These are phyloP conservation scores for Tephrocybe sp. DNA, from an alignment of 768 basidiomycete species.

Conservation along the genomic window DNA sequence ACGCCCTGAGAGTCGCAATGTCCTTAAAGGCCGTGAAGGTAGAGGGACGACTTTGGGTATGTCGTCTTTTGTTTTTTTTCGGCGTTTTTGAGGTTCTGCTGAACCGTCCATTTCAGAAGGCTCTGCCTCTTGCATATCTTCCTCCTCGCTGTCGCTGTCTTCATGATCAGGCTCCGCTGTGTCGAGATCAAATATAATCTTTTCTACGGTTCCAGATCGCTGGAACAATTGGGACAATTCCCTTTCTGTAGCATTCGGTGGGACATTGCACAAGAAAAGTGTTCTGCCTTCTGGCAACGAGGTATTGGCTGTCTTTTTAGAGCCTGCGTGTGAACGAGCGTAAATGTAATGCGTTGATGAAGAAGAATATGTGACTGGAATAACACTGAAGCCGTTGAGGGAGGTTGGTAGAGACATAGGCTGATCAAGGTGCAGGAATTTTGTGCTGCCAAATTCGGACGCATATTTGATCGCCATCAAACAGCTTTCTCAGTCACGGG, in stretches of 20 bases:
- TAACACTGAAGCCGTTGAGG: slow-evolving; percentile 47
- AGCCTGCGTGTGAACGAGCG: slow-evolving; percentile 58
- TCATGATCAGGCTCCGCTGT: slow-evolving; percentile 39
- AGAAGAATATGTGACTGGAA: slow-evolving; percentile 41
- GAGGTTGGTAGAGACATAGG: slow-evolving; percentile 27
- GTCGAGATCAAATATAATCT: slow-evolving; percentile 61
- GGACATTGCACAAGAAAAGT: slow-evolving; percentile 85
- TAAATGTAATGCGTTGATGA: slow-evolving; percentile 72
- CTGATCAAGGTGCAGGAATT: too few species aligned
- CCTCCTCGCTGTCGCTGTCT: slow-evolving; percentile 41
- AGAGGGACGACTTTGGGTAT: slow-evolving; percentile 60
- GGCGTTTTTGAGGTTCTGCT: slow-evolving; percentile 36
- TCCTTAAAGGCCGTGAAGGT: slow-evolving; percentile 51
- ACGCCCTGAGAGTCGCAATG: slow-evolving; percentile 57
- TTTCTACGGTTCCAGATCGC: slow-evolving; percentile 72
- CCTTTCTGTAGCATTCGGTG: slow-evolving; percentile 82
- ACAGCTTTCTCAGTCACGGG: too few species aligned
- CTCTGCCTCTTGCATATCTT: slow-evolving; percentile 37
- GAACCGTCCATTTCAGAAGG: slow-evolving; percentile 27
- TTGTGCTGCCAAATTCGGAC: slow-evolving; percentile 1
- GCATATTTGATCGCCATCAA: neutral
- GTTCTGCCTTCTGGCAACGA: slow-evolving; percentile 58
- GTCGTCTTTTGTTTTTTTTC: slow-evolving; percentile 35
- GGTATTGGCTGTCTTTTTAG: slow-evolving; percentile 35
- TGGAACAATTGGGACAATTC: slow-evolving; percentile 80